Conservation (phyloP, 345 rosid species). For the Salix caprea region DNA sequence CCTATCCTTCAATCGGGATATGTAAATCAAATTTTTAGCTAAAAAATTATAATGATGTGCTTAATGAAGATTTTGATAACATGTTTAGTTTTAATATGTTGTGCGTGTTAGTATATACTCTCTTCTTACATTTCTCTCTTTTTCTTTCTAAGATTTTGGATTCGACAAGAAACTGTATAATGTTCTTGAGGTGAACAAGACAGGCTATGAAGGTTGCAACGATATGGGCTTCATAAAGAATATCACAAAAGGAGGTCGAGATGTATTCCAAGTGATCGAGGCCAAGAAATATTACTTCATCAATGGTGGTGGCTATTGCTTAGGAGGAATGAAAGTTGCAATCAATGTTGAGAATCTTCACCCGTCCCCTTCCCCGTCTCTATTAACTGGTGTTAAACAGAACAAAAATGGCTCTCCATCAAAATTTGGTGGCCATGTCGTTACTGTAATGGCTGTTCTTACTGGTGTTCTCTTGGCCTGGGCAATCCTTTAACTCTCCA, state of each 20-base stretch:
- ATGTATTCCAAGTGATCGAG: conserved; percentile 43
- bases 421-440: not conserved
- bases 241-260: conserved; percentile 52
- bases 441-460: no score
- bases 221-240: conserved; percentile 37
- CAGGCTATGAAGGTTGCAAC: conserved; percentile 42
- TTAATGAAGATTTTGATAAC: no score
- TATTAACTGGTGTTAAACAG: not conserved
- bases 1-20: no score
- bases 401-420: not conserved
- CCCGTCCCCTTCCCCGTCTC: not conserved
- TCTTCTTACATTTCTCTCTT: no score
- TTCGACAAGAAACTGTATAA: conserved; percentile 27
- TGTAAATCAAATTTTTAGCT: no score
- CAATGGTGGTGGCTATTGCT: conserved; percentile 46
- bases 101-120: no score
- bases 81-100: no score
- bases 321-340: conserved; percentile 45
- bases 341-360: conserved; percentile 13
- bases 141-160: no score
- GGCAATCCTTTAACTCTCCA: no score
- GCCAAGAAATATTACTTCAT: conserved; percentile 49
- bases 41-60: no score
- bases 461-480: no score
- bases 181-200: conserved; percentile 45